Base-by-base conservation (phyloP, 495 filamentous ascomycete species). In the Margaritispora aquatica region DNA sequence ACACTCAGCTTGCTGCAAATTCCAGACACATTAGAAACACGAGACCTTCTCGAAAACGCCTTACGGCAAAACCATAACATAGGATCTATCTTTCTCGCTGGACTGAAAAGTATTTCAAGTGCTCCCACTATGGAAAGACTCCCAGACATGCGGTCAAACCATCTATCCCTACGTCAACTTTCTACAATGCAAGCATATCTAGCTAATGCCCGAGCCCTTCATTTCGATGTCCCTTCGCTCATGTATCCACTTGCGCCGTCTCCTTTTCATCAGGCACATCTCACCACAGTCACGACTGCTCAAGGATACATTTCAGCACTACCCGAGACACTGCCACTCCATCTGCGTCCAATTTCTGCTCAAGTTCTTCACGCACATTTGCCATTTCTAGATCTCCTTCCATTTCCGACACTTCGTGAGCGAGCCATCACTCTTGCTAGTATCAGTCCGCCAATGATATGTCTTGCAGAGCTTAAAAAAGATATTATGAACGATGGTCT, bases 381-480 rank as follows among this genome's bases (percentile, higher is more conserved):
- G 49, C 75, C 77, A 0, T 84, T 79, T 74, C 64, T 84, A 19
- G 80, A 83, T 57, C 73, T 82, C 50, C 75, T 83, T 51, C 81
- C 80, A 3, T 69, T 74, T 29, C 73, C 74, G 19, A 69, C 65
- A 19, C 69, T 84, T 61, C 73, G 81, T 2, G 77, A 83, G 26
- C 31, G 50, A 22, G 72, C 68, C 0, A 76, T 79, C 20, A 71
- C 69, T 53, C 51, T 75, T 26, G 66, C 68, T 10, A 67, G 70
- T 26, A 69, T 69, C 0, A 57, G 65, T 49, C 73, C 73, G 0
- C 36, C 63, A 15, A 61, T 59, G 56, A 56, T 66, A 26, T 65
- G 54, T 9, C 58, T 67, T 31, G 60, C 49, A 41, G 65, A 67
- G 53, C 48, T 62, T 24, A 58, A 60, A 13, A 60, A 49, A 36